These are phyloP conservation scores for Trametes cinnabarina DNA, from an alignment of 768 basidiomycete genomes.

Conservation along the genomic window DNA sequence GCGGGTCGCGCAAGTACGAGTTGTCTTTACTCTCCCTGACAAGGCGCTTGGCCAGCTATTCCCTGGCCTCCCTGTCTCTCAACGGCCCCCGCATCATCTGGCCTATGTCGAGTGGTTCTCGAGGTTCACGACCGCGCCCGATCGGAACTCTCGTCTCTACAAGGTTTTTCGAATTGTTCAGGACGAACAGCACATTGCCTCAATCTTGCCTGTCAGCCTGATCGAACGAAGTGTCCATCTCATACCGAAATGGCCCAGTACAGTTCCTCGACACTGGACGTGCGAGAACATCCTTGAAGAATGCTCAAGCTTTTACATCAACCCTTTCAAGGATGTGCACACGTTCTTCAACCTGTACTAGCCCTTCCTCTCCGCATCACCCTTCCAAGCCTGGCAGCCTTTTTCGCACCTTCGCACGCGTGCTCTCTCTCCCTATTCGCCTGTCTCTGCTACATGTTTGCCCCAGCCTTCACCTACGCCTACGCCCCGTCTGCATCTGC, in stretches of 20 bases:
- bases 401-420: no score
- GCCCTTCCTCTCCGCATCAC: no score
- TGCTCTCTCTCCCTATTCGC: no score
- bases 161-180: slow-evolving; percentile 15
- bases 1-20: no score
- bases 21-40: no score
- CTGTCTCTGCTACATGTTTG: no score
- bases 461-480: no score
- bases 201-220: slow-evolving; percentile 23
- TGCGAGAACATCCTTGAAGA: slow-evolving; percentile 32
- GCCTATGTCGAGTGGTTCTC: slow-evolving; percentile 2
- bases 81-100: no score
- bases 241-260: slow-evolving; percentile 31
- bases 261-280: slow-evolving; percentile 31
- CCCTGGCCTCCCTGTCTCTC: no score
- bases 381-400: no score
- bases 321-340: slow-evolving; percentile 30
- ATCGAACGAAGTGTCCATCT: slow-evolving; percentile 33
- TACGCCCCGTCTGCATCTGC: no score
- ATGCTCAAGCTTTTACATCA: slow-evolving; percentile 32
- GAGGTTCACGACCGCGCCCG: slow-evolving; percentile 14
- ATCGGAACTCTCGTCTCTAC: slow-evolving; percentile 26
- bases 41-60: no score
- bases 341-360: slow-evolving; percentile 22
- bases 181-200: slow-evolving; percentile 12